Base-by-base conservation (phyloP, 257 asterid species). In the Lycium barbarum region DNA sequence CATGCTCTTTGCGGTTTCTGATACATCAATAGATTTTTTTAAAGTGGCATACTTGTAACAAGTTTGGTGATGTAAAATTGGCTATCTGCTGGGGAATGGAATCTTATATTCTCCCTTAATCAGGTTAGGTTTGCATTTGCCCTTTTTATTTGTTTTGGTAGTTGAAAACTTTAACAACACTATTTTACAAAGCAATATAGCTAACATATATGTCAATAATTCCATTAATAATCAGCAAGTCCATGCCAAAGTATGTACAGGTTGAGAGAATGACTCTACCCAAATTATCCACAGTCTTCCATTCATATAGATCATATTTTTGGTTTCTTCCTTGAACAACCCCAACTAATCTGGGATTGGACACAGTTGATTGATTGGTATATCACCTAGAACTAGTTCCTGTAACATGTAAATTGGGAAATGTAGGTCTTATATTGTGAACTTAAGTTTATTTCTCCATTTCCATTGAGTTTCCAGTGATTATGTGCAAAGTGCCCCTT, bases 161-260 rank as follows among this genome's bases (percentile, higher is more conserved):
- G 81, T 74, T 74, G 81, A 74, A 47, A 49, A 74, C 61, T 12
- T 13, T 49, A 74, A 49, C 61, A 74, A 49, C 80, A 45, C 81
- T 14, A 49, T 49, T 45, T 26, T 49, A 49, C 20, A 1, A 74
- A 74, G 43, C 43, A 45, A n/a, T 73, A 49, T 53, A 7, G 81
- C 61, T 74, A 20, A 22, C 57, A 74, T 7, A 49, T 74, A 49
- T 11, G 40, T 74, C 43, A 74, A 73, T 49, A 49, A 49, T 74
- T 72, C 20, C 45, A 74, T 67, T 74, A 74, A 12, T 20, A 47
- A 49, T 22, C 61, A 47, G 17, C 9, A 74, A 22, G 61, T 74
- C 40, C 10, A 3, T 49, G 20, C 22, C 81, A 74, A 73, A 47
- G 59, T 47, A 74, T 49, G 36, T 74, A 74, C 12, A 17, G 26